Percentiles rank a stretch among this genome's conserved stretches.
These are phyloP conservation scores for Salix udensis DNA, from an alignment of 345 rosid genomes.

Conservation along the genomic window DNA sequence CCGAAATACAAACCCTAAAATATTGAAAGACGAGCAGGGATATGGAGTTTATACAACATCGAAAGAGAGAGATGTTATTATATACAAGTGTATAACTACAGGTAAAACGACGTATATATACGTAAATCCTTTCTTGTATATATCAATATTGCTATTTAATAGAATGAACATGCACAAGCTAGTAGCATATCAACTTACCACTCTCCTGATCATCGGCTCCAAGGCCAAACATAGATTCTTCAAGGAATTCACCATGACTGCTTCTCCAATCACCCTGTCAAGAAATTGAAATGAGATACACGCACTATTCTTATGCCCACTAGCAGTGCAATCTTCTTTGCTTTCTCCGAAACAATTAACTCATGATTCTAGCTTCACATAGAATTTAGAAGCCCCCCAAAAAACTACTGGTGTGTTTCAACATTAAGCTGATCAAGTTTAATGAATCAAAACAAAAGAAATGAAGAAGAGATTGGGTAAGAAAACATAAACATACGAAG, in stretches of 20 bases:
- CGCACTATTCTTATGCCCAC: background rate
- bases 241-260: slow-evolving; percentile 42
- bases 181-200: slow-evolving; percentile 43
- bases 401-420: background rate
- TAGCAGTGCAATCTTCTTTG: background rate
- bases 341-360: too few species aligned
- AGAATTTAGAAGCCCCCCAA: background rate
- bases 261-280: slow-evolving; percentile 59
- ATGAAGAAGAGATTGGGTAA: background rate
- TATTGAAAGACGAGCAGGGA: background rate
- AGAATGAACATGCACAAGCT: background rate
- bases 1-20: background rate
- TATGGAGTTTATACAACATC: background rate
- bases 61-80: background rate
- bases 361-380: background rate
- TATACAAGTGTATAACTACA: background rate
- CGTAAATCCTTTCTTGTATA: background rate
- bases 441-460: background rate
- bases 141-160: background rate
- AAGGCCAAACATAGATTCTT: slow-evolving; percentile 45
- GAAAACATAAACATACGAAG: slow-evolving; percentile 50
- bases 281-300: background rate
- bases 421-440: background rate
- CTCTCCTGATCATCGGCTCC: slow-evolving; percentile 77
- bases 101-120: background rate